Percentiles rank a stretch among this genome's conserved stretches.
phyloP scores from a whole-genome alignment of 805 yeast genomes.

The Candida nanaspora region DNA sequence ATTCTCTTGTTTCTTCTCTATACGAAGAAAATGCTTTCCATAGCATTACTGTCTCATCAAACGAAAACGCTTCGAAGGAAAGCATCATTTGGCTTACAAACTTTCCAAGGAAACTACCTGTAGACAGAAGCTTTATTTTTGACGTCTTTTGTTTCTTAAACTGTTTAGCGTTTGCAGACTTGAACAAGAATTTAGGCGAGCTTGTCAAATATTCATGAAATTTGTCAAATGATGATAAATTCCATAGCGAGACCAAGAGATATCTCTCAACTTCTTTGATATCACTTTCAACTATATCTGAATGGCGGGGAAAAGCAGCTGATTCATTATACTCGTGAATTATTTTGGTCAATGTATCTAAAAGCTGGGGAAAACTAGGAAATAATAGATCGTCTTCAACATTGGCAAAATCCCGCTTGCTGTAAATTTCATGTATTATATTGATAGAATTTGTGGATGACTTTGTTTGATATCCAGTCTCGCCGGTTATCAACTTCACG shows the following conservation, averaged over 20 bases:
- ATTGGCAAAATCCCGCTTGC: not conserved
- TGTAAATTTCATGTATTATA: not conserved
- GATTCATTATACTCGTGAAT: not conserved
- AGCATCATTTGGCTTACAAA: conserved; percentile 34
- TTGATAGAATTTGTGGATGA: not conserved
- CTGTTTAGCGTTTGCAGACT: conserved; percentile 23
- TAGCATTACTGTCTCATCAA: conserved; percentile 36
- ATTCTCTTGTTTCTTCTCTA: conserved; percentile 20
- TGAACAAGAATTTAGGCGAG: conserved; percentile 25
- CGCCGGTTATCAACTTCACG: conserved; percentile 32
- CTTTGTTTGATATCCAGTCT: conserved; percentile 11
- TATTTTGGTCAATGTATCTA: conserved; percentile 4
- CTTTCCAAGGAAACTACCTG: conserved; percentile 36
- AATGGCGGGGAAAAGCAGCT: not conserved
- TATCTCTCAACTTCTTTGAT: conserved; percentile 17
- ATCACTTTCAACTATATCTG: not conserved
- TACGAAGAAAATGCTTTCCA: conserved; percentile 35
- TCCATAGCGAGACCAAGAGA: conserved; percentile 36
- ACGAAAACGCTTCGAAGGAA: conserved; percentile 36
- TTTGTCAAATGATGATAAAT: conserved; percentile 39
- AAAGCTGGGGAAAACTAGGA: conserved; percentile 18
- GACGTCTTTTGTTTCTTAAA: conserved; percentile 2
- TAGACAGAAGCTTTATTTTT: conserved; percentile 22
- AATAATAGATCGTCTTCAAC: conserved; percentile 6
- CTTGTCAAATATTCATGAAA: conserved; percentile 32